Conservation (phyloP, 306 rosid genomes). For the Quercus rubra region DNA sequence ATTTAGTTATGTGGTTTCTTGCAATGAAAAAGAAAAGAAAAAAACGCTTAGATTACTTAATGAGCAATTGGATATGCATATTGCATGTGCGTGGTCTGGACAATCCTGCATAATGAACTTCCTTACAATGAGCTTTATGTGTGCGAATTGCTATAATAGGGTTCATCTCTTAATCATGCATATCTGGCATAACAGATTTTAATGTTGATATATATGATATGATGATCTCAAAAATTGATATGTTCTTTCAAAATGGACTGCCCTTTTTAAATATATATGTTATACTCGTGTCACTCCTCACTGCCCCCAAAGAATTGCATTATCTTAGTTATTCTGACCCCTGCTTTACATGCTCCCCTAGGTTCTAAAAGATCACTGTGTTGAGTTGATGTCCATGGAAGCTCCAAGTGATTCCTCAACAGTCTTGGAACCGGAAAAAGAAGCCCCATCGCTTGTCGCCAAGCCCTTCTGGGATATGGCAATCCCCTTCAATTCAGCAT, state of each 20-base stretch:
- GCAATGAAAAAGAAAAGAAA: background rate
- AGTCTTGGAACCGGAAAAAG: conserved; percentile 71
- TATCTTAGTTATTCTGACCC: conserved; percentile 1
- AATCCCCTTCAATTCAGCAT: conserved; percentile 32
- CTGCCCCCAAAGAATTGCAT: background rate
- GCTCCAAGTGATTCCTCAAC: conserved; percentile 41
- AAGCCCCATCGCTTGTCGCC: conserved; percentile 33
- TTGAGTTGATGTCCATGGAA: conserved; percentile 54
- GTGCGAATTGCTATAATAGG: background rate
- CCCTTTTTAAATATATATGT: background rate
- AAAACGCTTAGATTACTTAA: background rate
- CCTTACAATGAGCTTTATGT: background rate
- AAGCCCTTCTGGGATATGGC: conserved; percentile 74
- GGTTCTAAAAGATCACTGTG: conserved; percentile 48
- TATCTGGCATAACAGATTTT: background rate
- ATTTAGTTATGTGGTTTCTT: conserved; percentile 4
- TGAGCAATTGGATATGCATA: background rate
- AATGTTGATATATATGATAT: background rate
- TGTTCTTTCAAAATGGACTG: background rate
- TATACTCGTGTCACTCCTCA: background rate
- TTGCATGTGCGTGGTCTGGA: background rate
- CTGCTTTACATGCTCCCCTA: conserved; percentile 18
- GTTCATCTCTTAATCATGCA: background rate
- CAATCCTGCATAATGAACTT: background rate
- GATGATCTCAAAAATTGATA: background rate